These are phyloP conservation scores for Diplodia mutila DNA, from an alignment of 2,329 filamentous ascomycete genomes.

Conservation along the genomic window DNA sequence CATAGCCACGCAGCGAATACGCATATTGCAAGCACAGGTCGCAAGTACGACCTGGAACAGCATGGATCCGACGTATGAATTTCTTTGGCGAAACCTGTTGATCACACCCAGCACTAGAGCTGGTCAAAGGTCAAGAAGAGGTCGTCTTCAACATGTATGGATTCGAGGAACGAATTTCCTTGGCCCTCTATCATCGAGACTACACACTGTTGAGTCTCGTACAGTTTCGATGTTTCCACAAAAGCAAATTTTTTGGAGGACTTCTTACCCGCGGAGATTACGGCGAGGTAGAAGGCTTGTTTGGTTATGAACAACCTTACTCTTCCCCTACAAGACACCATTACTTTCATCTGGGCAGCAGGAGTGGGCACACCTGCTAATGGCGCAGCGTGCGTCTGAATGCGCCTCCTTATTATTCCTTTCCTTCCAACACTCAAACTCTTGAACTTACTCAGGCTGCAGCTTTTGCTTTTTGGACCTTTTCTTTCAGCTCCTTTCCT, in stretches of 20 bases:
- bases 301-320: background rate
- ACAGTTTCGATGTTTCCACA: slow-evolving; percentile 11
- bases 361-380: background rate
- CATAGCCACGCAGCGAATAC: background rate
- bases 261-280: slow-evolving; percentile 6
- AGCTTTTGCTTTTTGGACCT: slow-evolving; percentile 1
- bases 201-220: background rate
- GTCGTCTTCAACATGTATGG: slow-evolving; percentile 19
- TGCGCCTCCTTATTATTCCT: slow-evolving; percentile 1
- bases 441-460: slow-evolving; percentile 9
- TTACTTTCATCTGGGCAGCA: slow-evolving; percentile 11
- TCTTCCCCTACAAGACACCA: slow-evolving; percentile 15
- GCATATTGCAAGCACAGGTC: slow-evolving; percentile 1
- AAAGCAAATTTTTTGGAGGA: slow-evolving; percentile 22
- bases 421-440: background rate
- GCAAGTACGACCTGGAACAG: background rate
- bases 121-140: slow-evolving; percentile 11
- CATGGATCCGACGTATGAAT: slow-evolving; percentile 22
- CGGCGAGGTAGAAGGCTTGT: slow-evolving; percentile 18
- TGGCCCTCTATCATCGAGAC: slow-evolving; percentile 1
- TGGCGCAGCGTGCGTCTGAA: background rate
- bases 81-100: slow-evolving; percentile 21
- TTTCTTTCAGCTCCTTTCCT: slow-evolving; percentile 5
- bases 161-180: slow-evolving; percentile 22
- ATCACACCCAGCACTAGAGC: slow-evolving; percentile 11